Conservation (phyloP, 2,329 filamentous ascomycete species). For the Zasmidium cellare region DNA sequence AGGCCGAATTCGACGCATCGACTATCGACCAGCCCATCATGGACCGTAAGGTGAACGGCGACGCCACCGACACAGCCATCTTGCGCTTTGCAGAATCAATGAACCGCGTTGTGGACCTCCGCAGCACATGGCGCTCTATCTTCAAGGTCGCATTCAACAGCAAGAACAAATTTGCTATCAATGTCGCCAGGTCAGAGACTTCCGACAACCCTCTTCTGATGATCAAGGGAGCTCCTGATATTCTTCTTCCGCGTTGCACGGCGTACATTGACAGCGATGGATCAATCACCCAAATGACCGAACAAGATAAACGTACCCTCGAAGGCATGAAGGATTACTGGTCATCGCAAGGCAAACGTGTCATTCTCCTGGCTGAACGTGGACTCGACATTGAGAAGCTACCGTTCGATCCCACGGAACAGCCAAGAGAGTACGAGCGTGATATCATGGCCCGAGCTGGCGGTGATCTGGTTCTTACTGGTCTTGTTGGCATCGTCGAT, state of each 20-base stretch:
- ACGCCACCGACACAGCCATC: conserved; percentile 75
- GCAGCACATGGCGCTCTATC: conserved; percentile 63
- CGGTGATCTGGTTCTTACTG: conserved; percentile 53
- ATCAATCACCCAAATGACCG: conserved; percentile 52
- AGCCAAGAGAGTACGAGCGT: conserved; percentile 56
- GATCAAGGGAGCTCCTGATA: conserved; percentile 79
- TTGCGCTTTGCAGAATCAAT: conserved; percentile 70
- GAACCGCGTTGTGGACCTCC: conserved; percentile 59
- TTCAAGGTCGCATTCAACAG: conserved; percentile 76
- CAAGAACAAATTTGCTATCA: conserved; percentile 78
- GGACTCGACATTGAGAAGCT: conserved; percentile 55
- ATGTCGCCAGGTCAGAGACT: conserved; percentile 52
- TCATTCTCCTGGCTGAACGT: conserved; percentile 62
- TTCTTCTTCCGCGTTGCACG: conserved; percentile 65
- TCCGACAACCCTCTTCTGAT: conserved; percentile 54
- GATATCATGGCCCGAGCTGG: conserved; percentile 57
- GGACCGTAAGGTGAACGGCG: conserved; percentile 67
- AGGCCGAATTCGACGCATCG: conserved; percentile 70
- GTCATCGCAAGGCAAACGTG: conserved; percentile 68
- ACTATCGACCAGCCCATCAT: conserved; percentile 60
- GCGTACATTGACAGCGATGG: conserved; percentile 59
- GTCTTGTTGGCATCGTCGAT: conserved; percentile 61
- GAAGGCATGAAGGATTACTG: conserved; percentile 65
- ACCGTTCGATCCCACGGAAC: conserved; percentile 52
- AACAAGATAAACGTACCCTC: conserved; percentile 55